Conservation (phyloP, 495 filamentous ascomycete species). For the Lindgomyces ingoldianus region DNA sequence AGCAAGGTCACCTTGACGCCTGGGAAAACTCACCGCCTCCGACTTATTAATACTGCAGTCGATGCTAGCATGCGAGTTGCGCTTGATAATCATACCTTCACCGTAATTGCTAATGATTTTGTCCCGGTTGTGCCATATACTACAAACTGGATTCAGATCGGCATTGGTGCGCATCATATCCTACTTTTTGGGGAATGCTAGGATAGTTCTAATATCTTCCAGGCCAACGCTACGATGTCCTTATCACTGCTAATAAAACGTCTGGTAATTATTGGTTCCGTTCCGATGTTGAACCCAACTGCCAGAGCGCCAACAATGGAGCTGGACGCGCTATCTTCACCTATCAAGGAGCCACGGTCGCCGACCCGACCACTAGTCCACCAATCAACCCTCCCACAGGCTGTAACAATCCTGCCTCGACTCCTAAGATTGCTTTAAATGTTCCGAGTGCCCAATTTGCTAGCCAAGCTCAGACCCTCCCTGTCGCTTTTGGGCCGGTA, state of each 20-base stretch:
- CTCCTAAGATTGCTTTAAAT: constrained; percentile 26
- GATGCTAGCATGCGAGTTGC: constrained; percentile 42
- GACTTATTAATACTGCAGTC: constrained; percentile 43
- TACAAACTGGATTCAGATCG: constrained; percentile 22
- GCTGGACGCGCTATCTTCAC: constrained; percentile 22
- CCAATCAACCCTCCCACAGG: constrained; percentile 2
- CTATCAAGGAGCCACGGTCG: constrained; percentile 19
- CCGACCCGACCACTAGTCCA: constrained; percentile 24
- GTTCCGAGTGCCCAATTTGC: constrained; percentile 37
- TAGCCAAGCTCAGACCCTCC: constrained; percentile 33
- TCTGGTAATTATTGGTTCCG: constrained; percentile 46
- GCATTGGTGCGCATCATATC: constrained; percentile 26
- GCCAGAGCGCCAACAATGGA: constrained; percentile 23
- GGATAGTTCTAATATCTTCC: not conserved
- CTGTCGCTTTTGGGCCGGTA: constrained; percentile 37
- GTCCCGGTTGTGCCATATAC: constrained; percentile 40
- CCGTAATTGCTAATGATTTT: constrained; percentile 44
- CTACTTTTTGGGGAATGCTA: not conserved
- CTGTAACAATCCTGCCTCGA: constrained; percentile 17
- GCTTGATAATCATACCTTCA: constrained; percentile 42
- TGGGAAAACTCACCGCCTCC: constrained; percentile 41
- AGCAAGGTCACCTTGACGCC: constrained; percentile 31
- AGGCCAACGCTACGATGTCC: constrained; percentile 46
- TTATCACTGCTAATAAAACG: constrained; percentile 43
- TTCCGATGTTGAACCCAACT: constrained; percentile 34